Percentiles rank a stretch among this genome's conserved stretches.
These are phyloP conservation scores for Neolentinus lepideus DNA, from an alignment of 1,284 basidiomycete genomes.

Conservation along the genomic window DNA sequence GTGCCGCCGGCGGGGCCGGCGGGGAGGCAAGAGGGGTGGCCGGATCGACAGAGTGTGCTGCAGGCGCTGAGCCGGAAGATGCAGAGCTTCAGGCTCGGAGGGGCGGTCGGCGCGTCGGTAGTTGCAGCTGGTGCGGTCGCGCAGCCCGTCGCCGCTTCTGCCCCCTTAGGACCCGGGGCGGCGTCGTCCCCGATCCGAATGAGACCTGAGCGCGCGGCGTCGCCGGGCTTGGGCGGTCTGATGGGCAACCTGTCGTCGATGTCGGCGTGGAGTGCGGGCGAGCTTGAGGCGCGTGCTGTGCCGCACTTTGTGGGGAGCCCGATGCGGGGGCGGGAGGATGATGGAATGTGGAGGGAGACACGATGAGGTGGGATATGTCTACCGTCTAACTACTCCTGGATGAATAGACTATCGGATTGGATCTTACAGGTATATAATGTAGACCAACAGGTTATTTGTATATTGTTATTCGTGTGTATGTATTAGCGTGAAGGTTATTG, in stretches of 20 bases:
- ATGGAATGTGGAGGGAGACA: not conserved
- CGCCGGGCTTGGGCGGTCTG: not conserved
- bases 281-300: not conserved
- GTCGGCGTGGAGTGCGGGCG: not conserved
- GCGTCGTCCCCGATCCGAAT: not conserved
- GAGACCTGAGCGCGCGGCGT: not conserved
- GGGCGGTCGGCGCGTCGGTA: conserved; percentile 9
- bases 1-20: conserved; percentile 1
- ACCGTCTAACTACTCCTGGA: not conserved
- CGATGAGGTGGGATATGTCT: not conserved
- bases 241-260: not conserved
- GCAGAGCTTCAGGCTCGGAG: conserved; percentile 28
- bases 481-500: too few relatives aligned
- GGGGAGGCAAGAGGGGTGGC: conserved; percentile 15
- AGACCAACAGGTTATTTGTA: too few relatives aligned
- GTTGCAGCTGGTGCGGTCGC: not conserved
- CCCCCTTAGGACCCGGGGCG: not conserved
- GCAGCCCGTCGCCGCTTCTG: not conserved
- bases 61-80: conserved; percentile 45
- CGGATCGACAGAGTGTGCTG: conserved; percentile 40
- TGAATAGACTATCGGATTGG: too few relatives aligned
- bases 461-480: too few relatives aligned
- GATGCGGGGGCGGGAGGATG: not conserved
- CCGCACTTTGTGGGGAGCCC: not conserved
- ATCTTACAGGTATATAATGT: too few relatives aligned